Evolutionary conservation across 192 early-diverging fungal species (phyloP), one percentile per base, ranked within the genome.

Genomic region (Coemansia umbellata): DNA sequence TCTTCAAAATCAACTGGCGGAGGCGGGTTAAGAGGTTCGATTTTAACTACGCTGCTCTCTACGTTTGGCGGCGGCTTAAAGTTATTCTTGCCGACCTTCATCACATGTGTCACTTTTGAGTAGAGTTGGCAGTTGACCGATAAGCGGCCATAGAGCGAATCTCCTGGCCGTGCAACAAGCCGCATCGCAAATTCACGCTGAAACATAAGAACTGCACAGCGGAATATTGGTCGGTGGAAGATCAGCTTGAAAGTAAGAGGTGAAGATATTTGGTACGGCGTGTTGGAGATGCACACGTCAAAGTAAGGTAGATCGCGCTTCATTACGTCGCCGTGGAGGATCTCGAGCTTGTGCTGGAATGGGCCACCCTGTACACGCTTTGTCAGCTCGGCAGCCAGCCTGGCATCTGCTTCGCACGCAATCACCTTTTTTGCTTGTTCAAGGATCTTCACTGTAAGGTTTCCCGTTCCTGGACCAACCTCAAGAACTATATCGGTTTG

Each of bases 401-500:
- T 80, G 15, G 95, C 95, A 71, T 99, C 96, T 67, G 91, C 90
- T 80, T 99, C 96, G 26, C 94, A 93, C 13, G 92, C 94, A 31
- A 91, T 84, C 11, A 94, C 91, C 74, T 88, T 93, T 63, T 99
- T 99, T 31, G 87, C 89, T 43, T 88, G 84, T 55, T 88, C 88
- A 48, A 99, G 80, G 51, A 97, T 94, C 73, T 89, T 88, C 31
- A 97, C 86, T 2, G 94, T 94, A 63, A 99, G 83, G 73, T 99
- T 99, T 76, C 96, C 96, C 23, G 96, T 99, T 83, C 96, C 96
- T 2, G 96, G 96, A 66, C 96, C 96, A 35, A 99, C 87, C 81
- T 99, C 96, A 7, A 92, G 81, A 6, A 90, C 89, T 10, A 78
- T 85, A 65, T 92, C 90, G 1, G 88, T 87, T 24, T 82, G 69